phyloP scores from a whole-genome alignment of 768 basidiomycete species.

The Phylloporus sp. region DNA sequence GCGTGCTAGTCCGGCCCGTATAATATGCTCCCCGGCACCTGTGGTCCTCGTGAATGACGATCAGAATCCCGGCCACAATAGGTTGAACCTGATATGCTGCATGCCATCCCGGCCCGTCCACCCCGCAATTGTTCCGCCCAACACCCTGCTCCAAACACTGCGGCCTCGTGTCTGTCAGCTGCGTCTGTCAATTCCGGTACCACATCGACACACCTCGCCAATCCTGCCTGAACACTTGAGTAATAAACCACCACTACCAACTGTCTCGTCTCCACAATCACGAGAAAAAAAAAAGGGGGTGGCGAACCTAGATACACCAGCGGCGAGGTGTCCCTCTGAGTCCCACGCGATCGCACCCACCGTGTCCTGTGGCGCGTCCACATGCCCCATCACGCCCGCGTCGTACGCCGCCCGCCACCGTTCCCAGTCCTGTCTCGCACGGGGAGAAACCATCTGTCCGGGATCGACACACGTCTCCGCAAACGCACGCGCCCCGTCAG shows the following conservation, averaged over 20 bases:
- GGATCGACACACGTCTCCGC: conserved; percentile 38
- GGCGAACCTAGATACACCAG: conserved; percentile 71
- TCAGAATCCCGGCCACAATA: background rate
- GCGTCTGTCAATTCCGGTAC: background rate
- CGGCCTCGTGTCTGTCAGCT: conserved; percentile 44
- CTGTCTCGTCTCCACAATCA: background rate
- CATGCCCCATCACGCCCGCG: background rate
- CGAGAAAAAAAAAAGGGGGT: no score
- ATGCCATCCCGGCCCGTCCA: conserved; percentile 44
- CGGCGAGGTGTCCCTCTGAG: conserved; percentile 43
- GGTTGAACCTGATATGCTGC: conserved; percentile 56
- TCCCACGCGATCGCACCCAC: conserved; percentile 73
- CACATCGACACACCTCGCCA: conserved; percentile 54
- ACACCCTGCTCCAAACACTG: conserved; percentile 70
- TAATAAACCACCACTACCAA: conserved; percentile 70
- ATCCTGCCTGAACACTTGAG: conserved; percentile 71
- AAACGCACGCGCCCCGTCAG: conserved; percentile 58
- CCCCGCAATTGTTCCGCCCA: conserved; percentile 50
- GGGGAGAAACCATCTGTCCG: conserved; percentile 46
- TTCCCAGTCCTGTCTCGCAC: conserved; percentile 52
- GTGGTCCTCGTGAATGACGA: conserved; percentile 1
- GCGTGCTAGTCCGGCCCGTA: conserved; percentile 52
- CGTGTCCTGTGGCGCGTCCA: conserved; percentile 58
- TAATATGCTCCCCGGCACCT: conserved; percentile 75
- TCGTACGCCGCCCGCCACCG: conserved; percentile 53